These are phyloP conservation scores for Scheffersomyces lignicola DNA, from an alignment of 1,139 yeast species.

Conservation along the genomic window DNA sequence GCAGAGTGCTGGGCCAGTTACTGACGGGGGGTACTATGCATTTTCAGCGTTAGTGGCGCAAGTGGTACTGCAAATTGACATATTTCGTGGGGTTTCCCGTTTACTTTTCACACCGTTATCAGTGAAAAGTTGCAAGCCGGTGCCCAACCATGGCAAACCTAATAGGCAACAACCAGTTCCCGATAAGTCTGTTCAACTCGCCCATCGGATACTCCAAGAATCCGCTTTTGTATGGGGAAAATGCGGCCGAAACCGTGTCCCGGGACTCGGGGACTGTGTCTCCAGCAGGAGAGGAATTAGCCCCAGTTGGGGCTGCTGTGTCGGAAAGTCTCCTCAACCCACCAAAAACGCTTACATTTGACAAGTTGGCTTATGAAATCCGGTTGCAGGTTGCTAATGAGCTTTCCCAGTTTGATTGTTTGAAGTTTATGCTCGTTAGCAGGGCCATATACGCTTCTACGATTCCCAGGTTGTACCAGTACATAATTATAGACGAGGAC, in stretches of 20 bases:
- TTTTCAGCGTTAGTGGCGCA: too few species aligned
- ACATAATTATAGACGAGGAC: constrained; percentile 38
- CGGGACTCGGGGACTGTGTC: too few species aligned
- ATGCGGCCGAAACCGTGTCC: too few species aligned
- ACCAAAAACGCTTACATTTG: constrained; percentile 13
- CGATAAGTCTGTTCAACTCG: constrained; percentile 14
- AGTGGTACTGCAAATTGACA: too few species aligned
- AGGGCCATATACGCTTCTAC: constrained; percentile 29
- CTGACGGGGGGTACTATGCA: too few species aligned
- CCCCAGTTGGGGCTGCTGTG: too few species aligned
- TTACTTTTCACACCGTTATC: constrained; percentile 4
- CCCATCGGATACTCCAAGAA: constrained; percentile 30
- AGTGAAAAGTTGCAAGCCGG: background rate
- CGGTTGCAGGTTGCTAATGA: constrained; percentile 28
- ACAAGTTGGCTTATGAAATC: constrained; percentile 40
- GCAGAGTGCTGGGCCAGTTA: too few species aligned
- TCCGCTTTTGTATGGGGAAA: constrained; percentile 13
- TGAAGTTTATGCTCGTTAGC: constrained; percentile 33
- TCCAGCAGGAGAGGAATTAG: background rate
- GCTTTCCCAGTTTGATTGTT: constrained; percentile 44
- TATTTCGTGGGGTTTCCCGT: too few species aligned
- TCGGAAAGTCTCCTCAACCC: too few species aligned
- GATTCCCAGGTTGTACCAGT: constrained; percentile 34
- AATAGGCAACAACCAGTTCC: constrained; percentile 2
- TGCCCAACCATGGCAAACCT: constrained; percentile 3